Evolutionary conservation across 306 rosid species (phyloP), one percentile per base, ranked within the genome.

Genomic region (Canavalia ensiformis): DNA sequence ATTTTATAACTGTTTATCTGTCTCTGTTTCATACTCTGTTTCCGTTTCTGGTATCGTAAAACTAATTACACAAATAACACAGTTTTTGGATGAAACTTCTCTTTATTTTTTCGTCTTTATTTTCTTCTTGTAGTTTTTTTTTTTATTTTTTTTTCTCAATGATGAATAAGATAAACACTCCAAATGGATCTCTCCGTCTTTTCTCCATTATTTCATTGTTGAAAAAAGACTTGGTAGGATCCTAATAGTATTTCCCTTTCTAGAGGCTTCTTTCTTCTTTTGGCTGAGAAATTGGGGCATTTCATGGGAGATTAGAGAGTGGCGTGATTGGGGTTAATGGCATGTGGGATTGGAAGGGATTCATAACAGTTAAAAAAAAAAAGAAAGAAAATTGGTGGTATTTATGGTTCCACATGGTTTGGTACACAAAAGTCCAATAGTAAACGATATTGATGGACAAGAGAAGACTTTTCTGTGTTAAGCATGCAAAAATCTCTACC

Each of bases 391-490:
- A 47, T 34, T 0, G 0, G 42, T 56, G 25, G 2, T 30, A 42
- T 78, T 71, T 68, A 28, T 39, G 55, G 65, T 33, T 71, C 0
- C 83, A 71, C 54, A 13, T 80, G 72, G 33, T 39, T 70, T 59
- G 49, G 3, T 42, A 12, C 25, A 30, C 4, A 55, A 28, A 11
- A 52, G 29, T 13, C 29, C 30, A 11, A 11, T 30, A 1, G 4
- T 7, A 58, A 42, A 39, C 11, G 6, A 6, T 8, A 18, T 51
- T 8, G 34, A 2, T 54, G 5, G 2, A 41, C 7, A 41, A 56
- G 7, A 11, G 8, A 8, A 4, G 9, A 4, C 4, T 33, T 50
- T 0, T 71, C 42, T 12, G 13, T 34, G 57, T 50, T 28, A 50
- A 9, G 6, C 42, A 10, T 31, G 3, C 34, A 41, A 11, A 64